Evolutionary conservation across 306 rosid species (phyloP).

Genomic region (Astragalus membranaceus): DNA sequence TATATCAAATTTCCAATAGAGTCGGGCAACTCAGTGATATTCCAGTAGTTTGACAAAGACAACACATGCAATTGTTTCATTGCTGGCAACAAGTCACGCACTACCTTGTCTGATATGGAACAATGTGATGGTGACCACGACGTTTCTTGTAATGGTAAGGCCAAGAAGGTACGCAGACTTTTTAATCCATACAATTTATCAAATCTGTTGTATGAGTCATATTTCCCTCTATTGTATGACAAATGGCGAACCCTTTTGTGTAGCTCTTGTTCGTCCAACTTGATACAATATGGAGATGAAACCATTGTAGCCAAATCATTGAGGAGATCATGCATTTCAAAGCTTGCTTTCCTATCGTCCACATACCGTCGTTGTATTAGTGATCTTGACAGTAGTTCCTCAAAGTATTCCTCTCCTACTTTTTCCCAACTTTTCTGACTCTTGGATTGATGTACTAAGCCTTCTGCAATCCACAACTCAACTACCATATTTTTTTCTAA

Average conservation of each 20-base stretch:
- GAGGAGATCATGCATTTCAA: slow-evolving; percentile 27
- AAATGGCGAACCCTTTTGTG: slow-evolving; percentile 13
- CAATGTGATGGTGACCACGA: not conserved
- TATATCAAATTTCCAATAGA: slow-evolving; percentile 17
- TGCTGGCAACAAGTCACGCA: not conserved
- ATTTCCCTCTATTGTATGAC: not conserved
- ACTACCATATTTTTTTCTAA: not conserved
- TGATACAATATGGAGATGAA: not conserved
- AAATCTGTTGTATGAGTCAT: slow-evolving; percentile 10
- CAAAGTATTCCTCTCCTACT: slow-evolving; percentile 24
- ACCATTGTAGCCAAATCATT: slow-evolving; percentile 24
- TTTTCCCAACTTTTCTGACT: slow-evolving; percentile 16
- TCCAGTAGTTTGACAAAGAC: not conserved
- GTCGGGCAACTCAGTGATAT: not conserved
- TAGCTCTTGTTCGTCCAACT: not conserved
- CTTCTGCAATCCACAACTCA: slow-evolving; percentile 34
- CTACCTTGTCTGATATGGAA: not conserved
- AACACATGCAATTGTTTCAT: slow-evolving; percentile 15
- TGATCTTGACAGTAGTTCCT: slow-evolving; percentile 25
- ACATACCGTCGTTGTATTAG: not conserved
- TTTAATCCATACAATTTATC: not conserved
- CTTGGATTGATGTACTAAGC: not conserved
- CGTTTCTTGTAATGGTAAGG: not conserved
- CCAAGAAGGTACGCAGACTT: not conserved
- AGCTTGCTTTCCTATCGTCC: not conserved